Conservation (phyloP, 2,329 filamentous ascomycete genomes). For the Harringtonia lauricola region DNA sequence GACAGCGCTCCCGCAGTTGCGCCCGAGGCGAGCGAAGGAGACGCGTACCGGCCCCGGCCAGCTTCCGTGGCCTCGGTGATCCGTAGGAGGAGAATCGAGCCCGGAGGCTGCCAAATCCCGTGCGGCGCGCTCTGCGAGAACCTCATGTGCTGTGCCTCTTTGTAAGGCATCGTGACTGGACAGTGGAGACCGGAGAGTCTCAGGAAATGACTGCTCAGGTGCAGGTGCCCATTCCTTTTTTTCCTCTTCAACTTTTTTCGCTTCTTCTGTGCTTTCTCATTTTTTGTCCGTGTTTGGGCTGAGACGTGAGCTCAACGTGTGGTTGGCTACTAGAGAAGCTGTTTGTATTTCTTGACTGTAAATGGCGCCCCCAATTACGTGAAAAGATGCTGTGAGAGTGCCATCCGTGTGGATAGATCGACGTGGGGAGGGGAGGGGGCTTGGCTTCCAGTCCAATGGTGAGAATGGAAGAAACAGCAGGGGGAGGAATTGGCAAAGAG, state of each 20-base stretch:
- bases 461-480: no score
- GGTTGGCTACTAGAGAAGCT: no score
- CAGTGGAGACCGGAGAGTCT: background rate
- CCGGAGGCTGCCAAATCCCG: slow-evolving; percentile 36
- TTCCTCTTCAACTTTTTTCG: background rate
- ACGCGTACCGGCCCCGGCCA: no score
- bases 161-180: background rate
- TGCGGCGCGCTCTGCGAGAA: slow-evolving; percentile 40
- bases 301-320: background rate
- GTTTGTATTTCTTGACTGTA: no score
- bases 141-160: slow-evolving; percentile 36
- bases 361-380: no score
- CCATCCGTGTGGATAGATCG: no score
- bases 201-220: background rate
- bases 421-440: no score
- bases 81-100: slow-evolving; percentile 14
- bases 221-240: background rate
- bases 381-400: no score
- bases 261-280: background rate
- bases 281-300: background rate
- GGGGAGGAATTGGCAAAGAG: no score
- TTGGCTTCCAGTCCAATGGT: no score
- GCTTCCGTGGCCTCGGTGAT: slow-evolving; percentile 10
- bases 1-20: background rate
- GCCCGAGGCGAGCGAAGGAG: no score